Evolutionary conservation across 805 yeast genomes (phyloP), one percentile per base, ranked within the genome.

Genomic region (Wickerhamiella lipophila): DNA sequence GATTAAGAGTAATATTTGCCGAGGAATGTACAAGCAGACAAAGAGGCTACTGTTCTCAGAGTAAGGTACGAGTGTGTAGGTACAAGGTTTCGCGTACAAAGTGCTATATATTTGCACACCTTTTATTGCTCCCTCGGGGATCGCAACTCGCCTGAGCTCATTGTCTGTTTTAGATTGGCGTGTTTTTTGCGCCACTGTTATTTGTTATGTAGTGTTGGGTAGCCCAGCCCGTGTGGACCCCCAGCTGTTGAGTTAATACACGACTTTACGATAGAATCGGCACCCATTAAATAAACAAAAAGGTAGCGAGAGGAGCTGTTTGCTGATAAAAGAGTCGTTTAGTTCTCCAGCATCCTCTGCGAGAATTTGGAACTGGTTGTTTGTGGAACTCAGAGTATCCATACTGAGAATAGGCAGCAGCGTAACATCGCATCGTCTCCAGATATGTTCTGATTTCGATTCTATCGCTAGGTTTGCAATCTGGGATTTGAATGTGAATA

Each of bases 361-460:
- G 9, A 45, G 36, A n/a, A 36, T 32, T 6, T 46, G n/a, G 40
- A 53, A 56, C 18, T 19, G 25, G 13, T 30, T 45, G 29, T 52
- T 55, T 9, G 45, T 29, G 7, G 58, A 52, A 1, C 19, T 29
- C 6, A 46, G 45, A 23, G 48, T 27, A 38, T 49, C 46, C 29
- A 50, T 34, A 9, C 42, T 26, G 16, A 55, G 25, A 5, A 55
- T 23, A 6, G 58, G 58, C 21, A 52, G 44, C 22, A 51, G 40
- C 15, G 57, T 54, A 16, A 54, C 30, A 7, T 50, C 51, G 35
- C 58, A 56, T 22, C 52, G 50, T 18, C 46, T 52, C 58, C 58
- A 56, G 6, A 15, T 30, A 6, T 48, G 30, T 15, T 51, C 49
- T 3, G n/a, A 13, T 8, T 18, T 11, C 1, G 56, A 49, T 15